Evolutionary conservation across 2,329 filamentous ascomycete species (phyloP), one percentile per base, ranked within the genome.

Genomic region (Bimuria novae-zelandiae): DNA sequence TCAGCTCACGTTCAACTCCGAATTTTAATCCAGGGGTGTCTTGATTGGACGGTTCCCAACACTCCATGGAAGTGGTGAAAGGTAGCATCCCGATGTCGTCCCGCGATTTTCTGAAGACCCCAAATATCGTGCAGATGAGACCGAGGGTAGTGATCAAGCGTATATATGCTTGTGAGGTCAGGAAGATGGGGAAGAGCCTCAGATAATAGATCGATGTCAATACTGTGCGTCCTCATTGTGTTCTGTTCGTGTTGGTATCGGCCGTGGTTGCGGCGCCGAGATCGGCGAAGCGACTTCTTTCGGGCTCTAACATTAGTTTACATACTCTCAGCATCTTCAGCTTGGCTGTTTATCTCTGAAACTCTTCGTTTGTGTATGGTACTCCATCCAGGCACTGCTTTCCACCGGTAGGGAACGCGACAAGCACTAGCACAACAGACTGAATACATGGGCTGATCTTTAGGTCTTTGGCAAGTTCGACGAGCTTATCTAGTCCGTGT

Each of bases 171-270:
- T n/a, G n/a, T n/a, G 45, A 59, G 30, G 7, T 33, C 48, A 1
- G 53, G 36, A 3, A 59, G 53, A 25, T 40, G 22, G 2, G 17
- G 43, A 8, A 59, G 35, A 1, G 54, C 54, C 27, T 54, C 45
- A 11, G 47, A n/a, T 1, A 59, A 30, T 12, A 59, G 14, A 5
- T 37, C n/a, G 2, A 54, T 48, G 36, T 56, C 56, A 3, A 35
- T 19, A 2, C 50, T n/a, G 11, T 40, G 32, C 14, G 4, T 54
- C 16, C 51, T 23, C 4, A 59, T 7, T 1, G 22, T 39, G 22
- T 56, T 37, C 23, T 54, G 51, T 14, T 36, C 39, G 23, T 54
- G 46, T 29, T 45, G 45, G 14, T 49, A 29, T 8, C 22, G 17
- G 21, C 42, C 21, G 25, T 55, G 54, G 22, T 12, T 19, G 19